A percentile compares a stretch with the other conserved stretches of the same genome.
Evolutionary conservation across 1,284 basidiomycete species (phyloP).

Genomic region (Leccinum griseonigrum): DNA sequence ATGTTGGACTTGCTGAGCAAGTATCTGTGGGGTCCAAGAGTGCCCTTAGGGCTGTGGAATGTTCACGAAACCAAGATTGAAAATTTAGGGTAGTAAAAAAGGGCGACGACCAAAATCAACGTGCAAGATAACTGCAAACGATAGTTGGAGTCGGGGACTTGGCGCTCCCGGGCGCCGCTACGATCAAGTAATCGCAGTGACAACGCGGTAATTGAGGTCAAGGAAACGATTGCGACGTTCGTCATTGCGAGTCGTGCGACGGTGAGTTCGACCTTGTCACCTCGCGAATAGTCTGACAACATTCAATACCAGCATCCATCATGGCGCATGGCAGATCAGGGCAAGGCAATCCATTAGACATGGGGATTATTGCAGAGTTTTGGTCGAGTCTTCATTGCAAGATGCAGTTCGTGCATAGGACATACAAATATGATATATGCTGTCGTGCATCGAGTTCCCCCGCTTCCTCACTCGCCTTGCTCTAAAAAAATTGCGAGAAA

Average conservation of each 20-base stretch:
- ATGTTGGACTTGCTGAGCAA: too few relatives aligned
- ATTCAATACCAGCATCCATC: background rate
- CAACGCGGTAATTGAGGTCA: background rate
- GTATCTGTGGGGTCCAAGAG: too few relatives aligned
- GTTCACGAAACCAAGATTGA: too few relatives aligned
- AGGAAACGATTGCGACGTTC: background rate
- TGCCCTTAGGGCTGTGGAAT: too few relatives aligned
- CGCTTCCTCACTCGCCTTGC: background rate
- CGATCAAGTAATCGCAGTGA: background rate
- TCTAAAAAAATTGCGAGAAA: background rate
- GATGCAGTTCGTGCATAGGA: constrained; percentile 16
- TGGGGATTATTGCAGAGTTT: too few relatives aligned
- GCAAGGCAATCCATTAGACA: background rate
- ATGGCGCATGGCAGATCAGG: background rate
- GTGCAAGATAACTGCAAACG: too few relatives aligned
- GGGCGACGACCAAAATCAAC: too few relatives aligned
- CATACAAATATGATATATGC: constrained; percentile 21
- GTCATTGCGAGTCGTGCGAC: too few relatives aligned
- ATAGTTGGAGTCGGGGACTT: too few relatives aligned
- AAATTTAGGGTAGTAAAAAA: too few relatives aligned
- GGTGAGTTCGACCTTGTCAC: background rate
- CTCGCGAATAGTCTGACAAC: background rate
- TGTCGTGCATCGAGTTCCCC: constrained; percentile 6
- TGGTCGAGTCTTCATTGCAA: constrained; percentile 3
- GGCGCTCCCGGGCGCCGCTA: too few relatives aligned